Evolutionary conservation across 2,329 filamentous ascomycete species (phyloP), one percentile per base, ranked within the genome.

Genomic region (Xylaria sp.): DNA sequence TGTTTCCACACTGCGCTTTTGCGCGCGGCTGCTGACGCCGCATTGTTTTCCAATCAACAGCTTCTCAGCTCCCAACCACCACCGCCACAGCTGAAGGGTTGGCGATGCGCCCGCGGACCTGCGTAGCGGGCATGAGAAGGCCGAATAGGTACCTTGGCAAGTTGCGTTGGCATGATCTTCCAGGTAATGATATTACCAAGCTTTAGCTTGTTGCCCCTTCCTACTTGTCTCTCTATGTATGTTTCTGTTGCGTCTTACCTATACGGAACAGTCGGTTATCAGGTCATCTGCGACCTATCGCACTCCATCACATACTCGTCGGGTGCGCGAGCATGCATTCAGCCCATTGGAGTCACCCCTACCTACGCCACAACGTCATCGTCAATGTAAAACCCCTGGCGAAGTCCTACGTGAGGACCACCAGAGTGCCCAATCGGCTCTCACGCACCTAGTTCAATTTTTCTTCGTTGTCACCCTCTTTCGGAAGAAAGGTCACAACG

Each of bases 301-400:
- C 50, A 56, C n/a, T 15, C 32, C 41, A 48, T 46, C 56, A 58
- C 23, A 28, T 57, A 44, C 41, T 44, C 7, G 56, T 56, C 61
- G n/a, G 61, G 39, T 63, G 28, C n/a, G 52, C 51, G 28, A 20
- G 8, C 41, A 51, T 57, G 62, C 50, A 15, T 59, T 32, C 46
- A 61, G 41, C 56, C 65, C 61, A 65, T 70, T 37, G 51, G 62
- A 61, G 51, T 48, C 46, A 56, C 54, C 39, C 51, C 62, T 39
- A 37, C 18, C 15, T 25, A 62, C 59, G 69, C 69, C 69, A 71
- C 69, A 23, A 60, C 67, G 52, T 63, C 62, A 68, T 54, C n/a
- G n/a, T 54, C 48, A 52, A 41, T 57, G 37, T 44, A 28, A 61
- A 61, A 41, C 63, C 37, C 52, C 55, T 48, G 50, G 18, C 34